A percentile compares a stretch with the other conserved stretches of the same genome.
phyloP scores from a whole-genome alignment of 2,329 filamentous ascomycete species.

The Scorias spongiosa region DNA sequence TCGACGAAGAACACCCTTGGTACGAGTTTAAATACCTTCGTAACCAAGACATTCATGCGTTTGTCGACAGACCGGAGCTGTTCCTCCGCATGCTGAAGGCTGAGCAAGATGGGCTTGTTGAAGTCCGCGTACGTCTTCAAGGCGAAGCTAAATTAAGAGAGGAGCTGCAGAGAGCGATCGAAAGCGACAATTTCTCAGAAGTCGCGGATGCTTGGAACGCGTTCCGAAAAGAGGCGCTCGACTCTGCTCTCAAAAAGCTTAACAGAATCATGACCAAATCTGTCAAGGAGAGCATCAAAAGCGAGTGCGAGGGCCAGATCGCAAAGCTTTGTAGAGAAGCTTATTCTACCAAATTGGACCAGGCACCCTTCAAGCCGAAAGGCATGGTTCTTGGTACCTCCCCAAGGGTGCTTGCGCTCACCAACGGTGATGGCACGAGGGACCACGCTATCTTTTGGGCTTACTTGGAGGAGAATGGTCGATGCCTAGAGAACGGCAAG shows the following conservation, averaged over 20 bases:
- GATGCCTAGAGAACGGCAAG: constrained; percentile 77
- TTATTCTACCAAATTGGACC: constrained; percentile 79
- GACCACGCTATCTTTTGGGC: constrained; percentile 77
- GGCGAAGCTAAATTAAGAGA: constrained; percentile 61
- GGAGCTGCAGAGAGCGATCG: constrained; percentile 67
- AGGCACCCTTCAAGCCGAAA: constrained; percentile 90
- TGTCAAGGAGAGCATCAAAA: constrained; percentile 86
- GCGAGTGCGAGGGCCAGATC: constrained; percentile 85
- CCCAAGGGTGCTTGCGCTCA: constrained; percentile 73
- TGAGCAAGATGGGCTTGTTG: constrained; percentile 82
- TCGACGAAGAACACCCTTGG: constrained; percentile 88
- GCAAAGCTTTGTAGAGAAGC: constrained; percentile 78
- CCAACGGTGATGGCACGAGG: constrained; percentile 69
- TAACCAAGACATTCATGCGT: constrained; percentile 53
- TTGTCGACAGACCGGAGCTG: constrained; percentile 70
- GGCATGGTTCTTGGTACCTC: constrained; percentile 79
- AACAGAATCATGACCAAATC: constrained; percentile 75
- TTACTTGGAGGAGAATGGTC: constrained; percentile 84
- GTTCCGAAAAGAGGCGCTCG: constrained; percentile 70
- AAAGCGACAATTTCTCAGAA: constrained; percentile 90
- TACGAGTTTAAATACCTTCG: constrained; percentile 96
- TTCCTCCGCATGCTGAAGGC: constrained; percentile 97
- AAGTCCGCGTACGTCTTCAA: constrained; percentile 66
- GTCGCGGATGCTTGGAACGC: constrained; percentile 90
- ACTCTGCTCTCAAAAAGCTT: constrained; percentile 65